Evolutionary conservation across 306 rosid species (phyloP).

Genomic region (Potentilla sterilis): DNA sequence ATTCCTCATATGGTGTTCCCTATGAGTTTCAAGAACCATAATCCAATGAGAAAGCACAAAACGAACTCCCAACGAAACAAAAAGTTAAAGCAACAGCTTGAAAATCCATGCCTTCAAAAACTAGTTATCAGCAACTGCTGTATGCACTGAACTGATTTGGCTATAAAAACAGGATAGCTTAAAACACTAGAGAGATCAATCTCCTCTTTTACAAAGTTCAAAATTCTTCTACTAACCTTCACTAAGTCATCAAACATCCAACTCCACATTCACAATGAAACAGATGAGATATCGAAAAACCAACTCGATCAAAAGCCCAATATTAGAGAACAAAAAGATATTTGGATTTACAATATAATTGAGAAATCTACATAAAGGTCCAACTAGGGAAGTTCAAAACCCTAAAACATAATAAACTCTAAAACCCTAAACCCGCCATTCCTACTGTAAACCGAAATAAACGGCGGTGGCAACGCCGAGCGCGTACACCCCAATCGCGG

Average conservation of each 20-base stretch:
- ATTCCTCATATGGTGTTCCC: neutral
- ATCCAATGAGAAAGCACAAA: neutral
- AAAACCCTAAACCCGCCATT: neutral
- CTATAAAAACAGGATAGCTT: neutral
- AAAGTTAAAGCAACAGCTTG: neutral
- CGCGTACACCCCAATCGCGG: slow-evolving; percentile 63
- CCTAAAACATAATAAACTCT: neutral
- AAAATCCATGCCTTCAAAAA: neutral
- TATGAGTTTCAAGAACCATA: neutral
- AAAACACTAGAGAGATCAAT: neutral
- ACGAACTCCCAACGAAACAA: neutral
- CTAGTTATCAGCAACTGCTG: neutral
- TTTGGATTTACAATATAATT: neutral
- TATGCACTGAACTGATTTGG: too few relatives aligned
- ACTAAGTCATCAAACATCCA: neutral
- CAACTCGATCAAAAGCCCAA: too few relatives aligned
- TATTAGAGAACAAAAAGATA: too few relatives aligned
- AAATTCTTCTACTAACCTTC: too few relatives aligned
- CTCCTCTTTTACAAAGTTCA: too few relatives aligned
- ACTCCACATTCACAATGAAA: neutral
- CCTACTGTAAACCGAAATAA: slow-evolving; percentile 31
- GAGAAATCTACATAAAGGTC: neutral
- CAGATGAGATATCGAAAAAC: neutral
- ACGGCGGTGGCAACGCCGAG: slow-evolving; percentile 58
- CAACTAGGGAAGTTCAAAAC: neutral